phyloP scores from a whole-genome alignment of 1,139 yeast genomes.

The Yarrowia galli region DNA sequence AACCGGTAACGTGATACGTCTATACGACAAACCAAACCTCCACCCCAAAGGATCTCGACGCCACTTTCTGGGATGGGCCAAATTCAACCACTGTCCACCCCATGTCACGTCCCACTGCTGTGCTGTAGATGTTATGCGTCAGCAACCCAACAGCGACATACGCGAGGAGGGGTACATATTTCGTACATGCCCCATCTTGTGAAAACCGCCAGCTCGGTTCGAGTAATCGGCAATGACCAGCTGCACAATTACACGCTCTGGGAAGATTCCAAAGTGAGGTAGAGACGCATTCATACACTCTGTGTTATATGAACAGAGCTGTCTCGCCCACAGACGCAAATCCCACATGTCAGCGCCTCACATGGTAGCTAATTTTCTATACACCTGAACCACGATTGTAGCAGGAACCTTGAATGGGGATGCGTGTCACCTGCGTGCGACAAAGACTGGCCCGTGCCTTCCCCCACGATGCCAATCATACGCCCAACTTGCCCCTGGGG shows the following conservation, averaged over 20 bases:
- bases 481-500: constrained; percentile 1
- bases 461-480: not conserved
- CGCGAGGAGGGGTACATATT: constrained; percentile 23
- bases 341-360: not conserved
- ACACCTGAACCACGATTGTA: not conserved
- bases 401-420: constrained; percentile 22
- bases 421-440: constrained; percentile 19
- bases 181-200: not conserved
- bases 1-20: not conserved
- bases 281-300: not conserved
- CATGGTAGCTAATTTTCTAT: not conserved
- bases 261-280: not conserved
- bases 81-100: not conserved
- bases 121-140: constrained; percentile 10
- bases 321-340: not conserved
- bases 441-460: not conserved
- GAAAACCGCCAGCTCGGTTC: not conserved
- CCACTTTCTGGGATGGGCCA: not conserved
- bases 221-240: too few relatives aligned
- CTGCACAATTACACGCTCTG: too few relatives aligned
- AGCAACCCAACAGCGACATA: constrained; percentile 13
- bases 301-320: not conserved
- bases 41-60: not conserved
- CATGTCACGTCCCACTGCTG: not conserved
- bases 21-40: not conserved